Evolutionary conservation across 306 rosid genomes (phyloP).

Genomic region (Myrica gale): DNA sequence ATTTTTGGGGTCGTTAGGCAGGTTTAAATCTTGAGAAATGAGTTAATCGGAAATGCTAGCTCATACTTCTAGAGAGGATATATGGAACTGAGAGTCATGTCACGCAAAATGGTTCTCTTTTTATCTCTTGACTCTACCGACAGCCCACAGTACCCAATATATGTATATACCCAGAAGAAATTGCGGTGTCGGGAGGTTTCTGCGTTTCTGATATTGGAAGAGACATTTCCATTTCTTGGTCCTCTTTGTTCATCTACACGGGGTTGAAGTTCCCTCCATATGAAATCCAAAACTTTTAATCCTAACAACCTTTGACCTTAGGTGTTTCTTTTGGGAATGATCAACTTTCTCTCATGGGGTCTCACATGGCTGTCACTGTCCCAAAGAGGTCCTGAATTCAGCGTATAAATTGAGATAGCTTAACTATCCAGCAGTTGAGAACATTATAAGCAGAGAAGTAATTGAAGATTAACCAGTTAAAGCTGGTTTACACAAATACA

Average conservation of each 20-base stretch:
- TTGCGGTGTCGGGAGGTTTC: not conserved
- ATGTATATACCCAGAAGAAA: too few species aligned
- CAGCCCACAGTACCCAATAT: not conserved
- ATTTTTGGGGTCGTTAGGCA: too few species aligned
- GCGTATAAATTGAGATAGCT: constrained; percentile 22
- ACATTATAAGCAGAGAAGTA: too few species aligned
- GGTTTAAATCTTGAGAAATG: too few species aligned
- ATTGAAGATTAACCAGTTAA: not conserved
- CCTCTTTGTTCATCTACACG: constrained; percentile 9
- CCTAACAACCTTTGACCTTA: constrained; percentile 40
- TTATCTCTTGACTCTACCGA: not conserved
- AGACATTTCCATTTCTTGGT: constrained; percentile 6
- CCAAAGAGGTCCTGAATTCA: constrained; percentile 22
- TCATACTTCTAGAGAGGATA: too few species aligned
- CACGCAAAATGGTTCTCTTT: too few species aligned
- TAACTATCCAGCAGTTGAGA: constrained; percentile 23
- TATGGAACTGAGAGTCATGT: too few species aligned
- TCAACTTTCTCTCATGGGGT: not conserved
- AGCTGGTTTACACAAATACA: not conserved
- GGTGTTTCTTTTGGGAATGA: constrained; percentile 29
- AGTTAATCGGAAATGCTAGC: too few species aligned
- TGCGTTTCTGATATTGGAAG: not conserved
- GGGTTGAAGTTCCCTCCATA: constrained; percentile 24
- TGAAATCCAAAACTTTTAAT: constrained; percentile 20
- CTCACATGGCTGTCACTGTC: constrained; percentile 13